phyloP scores from a whole-genome alignment of 176 grass and related monocot genomes.

The Typha latifolia region DNA sequence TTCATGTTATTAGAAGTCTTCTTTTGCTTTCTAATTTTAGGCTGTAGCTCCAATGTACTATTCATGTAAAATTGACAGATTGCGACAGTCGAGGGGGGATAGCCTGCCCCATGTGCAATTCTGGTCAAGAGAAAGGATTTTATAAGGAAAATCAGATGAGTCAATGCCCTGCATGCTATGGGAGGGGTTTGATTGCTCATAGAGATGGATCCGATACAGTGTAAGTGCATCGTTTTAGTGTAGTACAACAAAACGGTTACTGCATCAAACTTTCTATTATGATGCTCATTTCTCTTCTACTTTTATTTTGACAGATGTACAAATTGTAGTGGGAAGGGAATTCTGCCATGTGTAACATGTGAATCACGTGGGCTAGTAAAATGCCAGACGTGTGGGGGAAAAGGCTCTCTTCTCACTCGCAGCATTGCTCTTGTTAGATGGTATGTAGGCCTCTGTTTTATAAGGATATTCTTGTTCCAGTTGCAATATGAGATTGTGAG shows the following conservation, averaged over 20 bases:
- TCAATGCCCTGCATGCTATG: constrained; percentile 55
- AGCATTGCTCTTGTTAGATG: constrained; percentile 74
- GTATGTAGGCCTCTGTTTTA: constrained; percentile 26
- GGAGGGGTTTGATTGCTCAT: constrained; percentile 71
- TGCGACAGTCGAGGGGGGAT: constrained; percentile 56
- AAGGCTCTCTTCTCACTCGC: constrained; percentile 55
- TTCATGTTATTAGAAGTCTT: neutral
- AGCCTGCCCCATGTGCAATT: constrained; percentile 61
- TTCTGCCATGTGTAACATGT: constrained; percentile 60
- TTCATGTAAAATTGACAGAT: constrained; percentile 30
- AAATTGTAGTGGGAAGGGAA: constrained; percentile 74
- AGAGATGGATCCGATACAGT: constrained; percentile 85
- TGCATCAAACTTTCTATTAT: neutral
- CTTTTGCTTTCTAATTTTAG: neutral
- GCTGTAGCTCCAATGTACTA: neutral
- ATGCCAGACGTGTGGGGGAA: constrained; percentile 65
- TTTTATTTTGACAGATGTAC: constrained; percentile 66
- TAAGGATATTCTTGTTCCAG: neutral
- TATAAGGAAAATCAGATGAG: constrained; percentile 80
- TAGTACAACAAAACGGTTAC: neutral
- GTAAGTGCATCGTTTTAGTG: constrained; percentile 29
- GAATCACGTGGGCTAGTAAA: constrained; percentile 58
- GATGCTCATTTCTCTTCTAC: constrained; percentile 8
- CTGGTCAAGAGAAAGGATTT: constrained; percentile 39
- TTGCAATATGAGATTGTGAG: neutral